A percentile compares a stretch with the other conserved stretches of the same genome.
These are phyloP conservation scores for Protostelium mycophagum DNA, from an alignment of 78 protist genomes.

Conservation along the genomic window DNA sequence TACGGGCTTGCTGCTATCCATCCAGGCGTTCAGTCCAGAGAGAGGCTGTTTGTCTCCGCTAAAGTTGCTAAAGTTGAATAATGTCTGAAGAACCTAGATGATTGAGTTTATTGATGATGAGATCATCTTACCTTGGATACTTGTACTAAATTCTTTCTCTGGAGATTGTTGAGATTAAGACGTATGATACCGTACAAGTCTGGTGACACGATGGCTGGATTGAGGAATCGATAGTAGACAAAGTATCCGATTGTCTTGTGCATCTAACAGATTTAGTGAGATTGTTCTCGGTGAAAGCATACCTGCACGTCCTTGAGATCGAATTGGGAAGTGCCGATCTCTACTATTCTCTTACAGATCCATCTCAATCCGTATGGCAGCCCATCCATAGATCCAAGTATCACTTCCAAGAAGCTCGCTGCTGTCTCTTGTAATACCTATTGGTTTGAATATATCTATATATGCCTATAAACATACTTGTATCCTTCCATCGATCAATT, in stretches of 20 bases:
- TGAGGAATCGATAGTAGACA: conserved; percentile 23
- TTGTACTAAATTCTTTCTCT: not conserved
- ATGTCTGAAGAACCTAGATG: conserved; percentile 9
- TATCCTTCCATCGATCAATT: not conserved
- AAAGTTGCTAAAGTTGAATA: conserved; percentile 12
- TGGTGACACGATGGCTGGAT: conserved; percentile 14
- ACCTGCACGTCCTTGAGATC: not conserved
- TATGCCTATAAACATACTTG: not conserved
- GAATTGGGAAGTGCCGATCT: not conserved
- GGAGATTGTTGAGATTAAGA: not conserved
- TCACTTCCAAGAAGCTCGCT: conserved; percentile 20
- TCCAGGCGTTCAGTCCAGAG: conserved; percentile 11
- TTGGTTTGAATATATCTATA: not conserved
- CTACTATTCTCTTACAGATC: conserved; percentile 11
- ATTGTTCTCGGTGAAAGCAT: not conserved
- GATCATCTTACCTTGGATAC: not conserved
- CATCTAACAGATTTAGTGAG: not conserved
- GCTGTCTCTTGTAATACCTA: conserved; percentile 19
- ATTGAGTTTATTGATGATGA: not conserved
- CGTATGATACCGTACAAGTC: conserved; percentile 1
- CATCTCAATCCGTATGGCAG: conserved; percentile 53
- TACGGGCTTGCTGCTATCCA: not conserved
- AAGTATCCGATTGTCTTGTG: not conserved
- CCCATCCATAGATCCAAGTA: not conserved
- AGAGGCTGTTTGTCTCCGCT: not conserved